Percentiles rank a stretch among this genome's conserved stretches.
Evolutionary conservation across 192 early-diverging fungal species (phyloP).

Genomic region (Glomus cerebriforme): DNA sequence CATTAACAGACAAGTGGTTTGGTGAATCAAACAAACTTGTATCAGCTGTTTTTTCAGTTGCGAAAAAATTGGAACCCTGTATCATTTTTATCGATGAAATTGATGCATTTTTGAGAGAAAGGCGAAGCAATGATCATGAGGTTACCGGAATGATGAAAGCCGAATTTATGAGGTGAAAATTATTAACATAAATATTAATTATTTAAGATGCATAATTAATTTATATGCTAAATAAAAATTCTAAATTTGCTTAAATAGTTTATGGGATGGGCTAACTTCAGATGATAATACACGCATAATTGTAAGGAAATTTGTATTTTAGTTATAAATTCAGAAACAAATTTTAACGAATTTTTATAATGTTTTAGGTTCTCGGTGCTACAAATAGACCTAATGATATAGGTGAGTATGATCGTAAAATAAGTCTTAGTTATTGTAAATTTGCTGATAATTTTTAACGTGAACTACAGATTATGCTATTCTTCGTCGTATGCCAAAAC

Average conservation of each 20-base stretch:
- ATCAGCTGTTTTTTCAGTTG: conserved; percentile 89
- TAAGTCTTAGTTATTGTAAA: not conserved
- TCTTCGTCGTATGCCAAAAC: conserved; percentile 96
- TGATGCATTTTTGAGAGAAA: conserved; percentile 93
- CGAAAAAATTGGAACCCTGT: conserved; percentile 89
- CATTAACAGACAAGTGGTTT: conserved; percentile 98
- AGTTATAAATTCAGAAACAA: not conserved
- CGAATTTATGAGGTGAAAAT: conserved; percentile 85
- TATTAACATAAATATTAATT: not conserved
- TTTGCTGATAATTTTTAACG: not conserved
- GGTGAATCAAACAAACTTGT: conserved; percentile 96
- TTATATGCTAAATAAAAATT: not conserved
- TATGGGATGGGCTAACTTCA: conserved; percentile 96
- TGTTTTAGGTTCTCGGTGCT: conserved; percentile 72
- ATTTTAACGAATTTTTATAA: not conserved
- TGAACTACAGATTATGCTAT: conserved; percentile 78
- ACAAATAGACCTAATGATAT: conserved; percentile 99
- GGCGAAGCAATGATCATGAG: conserved; percentile 90
- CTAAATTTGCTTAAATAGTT: conserved; percentile 32
- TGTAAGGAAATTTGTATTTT: conserved; percentile 31
- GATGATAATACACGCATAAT: conserved; percentile 67
- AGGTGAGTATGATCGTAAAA: not conserved
- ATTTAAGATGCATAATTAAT: conserved; percentile 1
- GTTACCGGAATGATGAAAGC: conserved; percentile 99
- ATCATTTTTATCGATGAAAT: conserved; percentile 99